Evolutionary conservation across 805 yeast genomes (phyloP).

Genomic region (Nakazawaea anatomiae): DNA sequence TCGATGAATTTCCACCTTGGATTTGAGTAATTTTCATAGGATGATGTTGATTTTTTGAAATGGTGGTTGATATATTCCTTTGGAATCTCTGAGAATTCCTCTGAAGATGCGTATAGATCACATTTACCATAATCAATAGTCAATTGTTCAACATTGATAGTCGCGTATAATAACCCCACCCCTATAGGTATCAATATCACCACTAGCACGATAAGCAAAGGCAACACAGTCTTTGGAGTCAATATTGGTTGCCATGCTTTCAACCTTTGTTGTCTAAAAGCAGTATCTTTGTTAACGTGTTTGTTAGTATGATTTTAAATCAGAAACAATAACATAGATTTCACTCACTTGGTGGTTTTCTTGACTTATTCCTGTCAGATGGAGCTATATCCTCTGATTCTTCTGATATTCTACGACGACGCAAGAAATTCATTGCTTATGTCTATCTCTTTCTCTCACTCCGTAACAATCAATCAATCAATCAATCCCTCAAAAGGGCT

Average conservation of each 20-base stretch:
- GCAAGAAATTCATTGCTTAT: constrained; percentile 14
- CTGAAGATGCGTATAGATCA: constrained; percentile 35
- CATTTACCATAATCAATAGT: constrained; percentile 75
- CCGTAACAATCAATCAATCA: neutral
- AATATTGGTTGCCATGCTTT: constrained; percentile 78
- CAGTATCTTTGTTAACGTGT: constrained; percentile 43
- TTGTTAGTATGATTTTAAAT: constrained; percentile 4
- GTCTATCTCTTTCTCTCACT: neutral
- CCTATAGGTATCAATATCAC: constrained; percentile 89
- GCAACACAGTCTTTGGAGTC: constrained; percentile 87
- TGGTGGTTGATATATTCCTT: constrained; percentile 50
- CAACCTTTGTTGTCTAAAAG: constrained; percentile 67
- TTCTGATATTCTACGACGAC: constrained; percentile 5
- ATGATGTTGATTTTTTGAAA: constrained; percentile 40
- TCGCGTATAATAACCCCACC: constrained; percentile 72
- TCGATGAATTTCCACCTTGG: constrained; percentile 58
- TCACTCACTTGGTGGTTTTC: constrained; percentile 44
- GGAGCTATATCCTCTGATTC: constrained; percentile 3
- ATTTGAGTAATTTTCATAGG: constrained; percentile 25
- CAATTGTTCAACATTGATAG: constrained; percentile 72
- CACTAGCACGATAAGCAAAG: constrained; percentile 68
- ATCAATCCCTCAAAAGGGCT: neutral
- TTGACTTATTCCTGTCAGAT: constrained; percentile 27
- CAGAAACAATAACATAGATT: too few relatives aligned
- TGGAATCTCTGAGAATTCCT: constrained; percentile 48